Evolutionary conservation across 2,329 filamentous ascomycete species (phyloP).

Genomic region (Tolypocladium tundrense): DNA sequence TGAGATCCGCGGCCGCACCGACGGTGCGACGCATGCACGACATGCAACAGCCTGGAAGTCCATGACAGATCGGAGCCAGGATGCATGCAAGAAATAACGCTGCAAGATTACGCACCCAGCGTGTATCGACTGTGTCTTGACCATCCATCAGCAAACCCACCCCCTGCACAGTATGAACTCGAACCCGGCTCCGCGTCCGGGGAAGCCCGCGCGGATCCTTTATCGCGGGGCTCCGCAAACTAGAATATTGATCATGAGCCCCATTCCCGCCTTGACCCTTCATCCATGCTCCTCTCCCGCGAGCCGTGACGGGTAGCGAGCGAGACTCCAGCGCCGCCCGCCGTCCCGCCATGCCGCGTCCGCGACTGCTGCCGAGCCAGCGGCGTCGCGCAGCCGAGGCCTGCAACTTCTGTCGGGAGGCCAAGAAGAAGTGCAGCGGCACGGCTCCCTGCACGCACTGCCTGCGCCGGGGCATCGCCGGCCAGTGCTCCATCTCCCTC

Average conservation of each 20-base stretch:
- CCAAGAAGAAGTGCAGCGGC: conserved; percentile 41
- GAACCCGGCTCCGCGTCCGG: neutral
- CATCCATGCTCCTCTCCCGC: neutral
- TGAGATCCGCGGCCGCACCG: too few relatives aligned
- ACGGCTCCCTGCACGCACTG: conserved; percentile 37
- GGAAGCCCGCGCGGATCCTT: neutral
- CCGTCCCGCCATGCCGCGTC: conserved; percentile 34
- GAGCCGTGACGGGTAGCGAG: neutral
- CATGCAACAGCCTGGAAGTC: too few relatives aligned
- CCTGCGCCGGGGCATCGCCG: conserved; percentile 28
- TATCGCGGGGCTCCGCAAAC: neutral
- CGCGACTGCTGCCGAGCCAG: conserved; percentile 37
- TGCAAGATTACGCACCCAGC: too few relatives aligned
- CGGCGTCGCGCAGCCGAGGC: conserved; percentile 37
- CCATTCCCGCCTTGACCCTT: neutral
- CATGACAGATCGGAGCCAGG: too few relatives aligned
- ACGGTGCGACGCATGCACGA: too few relatives aligned
- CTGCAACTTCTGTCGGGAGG: conserved; percentile 34
- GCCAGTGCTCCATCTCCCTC: conserved; percentile 24
- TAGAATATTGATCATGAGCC: neutral
- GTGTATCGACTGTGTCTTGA: too few relatives aligned
- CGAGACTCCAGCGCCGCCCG: neutral
- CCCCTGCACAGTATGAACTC: neutral
- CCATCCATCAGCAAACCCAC: neutral
- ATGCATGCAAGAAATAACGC: too few relatives aligned